These are phyloP conservation scores for Borealophlyctis nickersoniae DNA, from an alignment of 192 early-diverging fungal species.

Conservation along the genomic window DNA sequence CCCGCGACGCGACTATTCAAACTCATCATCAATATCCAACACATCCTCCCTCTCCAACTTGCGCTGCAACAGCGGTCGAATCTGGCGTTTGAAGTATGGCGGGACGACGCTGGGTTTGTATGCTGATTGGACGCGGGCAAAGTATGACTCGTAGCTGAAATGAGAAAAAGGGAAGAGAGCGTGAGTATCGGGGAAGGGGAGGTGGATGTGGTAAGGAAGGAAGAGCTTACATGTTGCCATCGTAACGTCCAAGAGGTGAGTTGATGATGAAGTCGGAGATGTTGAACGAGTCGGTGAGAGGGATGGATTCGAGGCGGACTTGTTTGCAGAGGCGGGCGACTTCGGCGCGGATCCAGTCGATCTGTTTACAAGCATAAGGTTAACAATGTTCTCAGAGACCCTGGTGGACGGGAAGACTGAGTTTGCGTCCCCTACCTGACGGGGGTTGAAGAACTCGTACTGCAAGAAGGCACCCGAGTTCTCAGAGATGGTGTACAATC, in stretches of 20 bases:
- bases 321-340: constrained; percentile 64
- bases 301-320: constrained; percentile 78
- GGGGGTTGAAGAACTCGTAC: constrained; percentile 72
- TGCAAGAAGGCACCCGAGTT: constrained; percentile 85
- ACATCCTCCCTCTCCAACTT: constrained; percentile 26
- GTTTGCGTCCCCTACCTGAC: constrained; percentile 27
- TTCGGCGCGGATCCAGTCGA: constrained; percentile 64
- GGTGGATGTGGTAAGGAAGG: too few species aligned
- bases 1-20: too few species aligned
- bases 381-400: constrained; percentile 7
- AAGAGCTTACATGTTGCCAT: constrained; percentile 78
- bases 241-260: constrained; percentile 80
- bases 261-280: constrained; percentile 86
- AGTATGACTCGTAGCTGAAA: constrained; percentile 61
- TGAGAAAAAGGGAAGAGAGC: neutral
- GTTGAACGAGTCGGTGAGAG: constrained; percentile 84
- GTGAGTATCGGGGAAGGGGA: neutral
- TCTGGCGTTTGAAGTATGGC: constrained; percentile 70
- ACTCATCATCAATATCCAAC: constrained; percentile 26
- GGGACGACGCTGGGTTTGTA: constrained; percentile 66
- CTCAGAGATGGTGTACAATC: constrained; percentile 75
- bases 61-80: constrained; percentile 23
- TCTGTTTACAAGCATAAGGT: constrained; percentile 33
- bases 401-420: too few species aligned
- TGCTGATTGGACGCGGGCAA: constrained; percentile 73